A percentile compares a stretch with the other conserved stretches of the same genome.
phyloP scores from a whole-genome alignment of 305 asterid genomes.

The Ruellia speciosa region DNA sequence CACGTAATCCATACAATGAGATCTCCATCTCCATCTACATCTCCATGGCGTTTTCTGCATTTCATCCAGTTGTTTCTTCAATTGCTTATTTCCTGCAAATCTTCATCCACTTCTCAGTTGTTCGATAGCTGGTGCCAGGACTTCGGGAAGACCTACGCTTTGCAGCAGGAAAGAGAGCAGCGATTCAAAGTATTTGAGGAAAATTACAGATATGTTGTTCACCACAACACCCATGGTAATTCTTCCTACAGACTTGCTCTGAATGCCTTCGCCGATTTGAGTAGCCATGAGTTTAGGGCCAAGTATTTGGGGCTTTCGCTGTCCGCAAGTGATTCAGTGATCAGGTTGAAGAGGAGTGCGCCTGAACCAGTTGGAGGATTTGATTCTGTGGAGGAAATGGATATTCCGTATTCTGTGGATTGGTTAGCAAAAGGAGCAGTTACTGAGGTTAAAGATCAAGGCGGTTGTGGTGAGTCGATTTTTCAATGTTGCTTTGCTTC shows the following conservation, averaged over 20 bases:
- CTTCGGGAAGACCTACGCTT: conserved; percentile 49
- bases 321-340: conserved; percentile 32
- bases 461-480: conserved; percentile 65
- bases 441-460: conserved; percentile 77
- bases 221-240: conserved; percentile 47
- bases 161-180: conserved; percentile 50
- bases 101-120: conserved; percentile 46
- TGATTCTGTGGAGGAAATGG: conserved; percentile 28
- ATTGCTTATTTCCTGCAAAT: conserved; percentile 27
- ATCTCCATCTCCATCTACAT: too few relatives aligned
- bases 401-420: conserved; percentile 58
- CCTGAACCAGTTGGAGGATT: conserved; percentile 20
- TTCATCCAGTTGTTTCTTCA: conserved; percentile 31
- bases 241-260: conserved; percentile 58
- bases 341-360: conserved; percentile 40
- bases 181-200: conserved; percentile 53
- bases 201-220: conserved; percentile 42
- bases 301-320: conserved; percentile 60
- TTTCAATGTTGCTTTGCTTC: neutral
- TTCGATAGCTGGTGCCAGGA: conserved; percentile 63
- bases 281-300: conserved; percentile 63
- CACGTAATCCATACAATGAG: too few relatives aligned
- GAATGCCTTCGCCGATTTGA: conserved; percentile 84
- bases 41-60: conserved; percentile 21
- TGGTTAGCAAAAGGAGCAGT: conserved; percentile 86